phyloP scores from a whole-genome alignment of 2,329 filamentous ascomycete species.

The Fusarium torulosum region DNA sequence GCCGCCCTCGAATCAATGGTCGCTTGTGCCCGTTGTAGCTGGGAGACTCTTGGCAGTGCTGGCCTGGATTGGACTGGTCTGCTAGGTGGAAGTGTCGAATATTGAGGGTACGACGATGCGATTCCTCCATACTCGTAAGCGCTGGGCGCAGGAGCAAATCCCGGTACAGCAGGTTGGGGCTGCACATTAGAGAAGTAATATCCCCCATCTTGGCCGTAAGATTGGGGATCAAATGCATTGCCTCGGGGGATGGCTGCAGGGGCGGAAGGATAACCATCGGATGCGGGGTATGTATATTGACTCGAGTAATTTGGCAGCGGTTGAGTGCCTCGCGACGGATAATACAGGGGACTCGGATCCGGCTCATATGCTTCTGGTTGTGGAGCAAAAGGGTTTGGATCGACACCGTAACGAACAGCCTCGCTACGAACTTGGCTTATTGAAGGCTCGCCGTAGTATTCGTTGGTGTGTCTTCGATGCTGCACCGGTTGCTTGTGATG shows the following conservation, averaged over 20 bases:
- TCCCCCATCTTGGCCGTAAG: not conserved
- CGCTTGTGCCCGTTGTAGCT: not conserved
- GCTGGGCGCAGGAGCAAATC: not conserved
- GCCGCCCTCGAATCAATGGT: not conserved
- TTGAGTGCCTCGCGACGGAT: not conserved
- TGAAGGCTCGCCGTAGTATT: not conserved
- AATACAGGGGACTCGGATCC: not conserved
- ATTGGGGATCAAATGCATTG: not conserved
- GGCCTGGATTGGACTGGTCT: not conserved
- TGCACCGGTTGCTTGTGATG: not conserved
- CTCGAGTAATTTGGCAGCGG: not conserved
- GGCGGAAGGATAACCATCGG: not conserved
- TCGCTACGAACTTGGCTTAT: not conserved
- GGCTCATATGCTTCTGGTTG: not conserved
- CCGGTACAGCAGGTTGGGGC: not conserved
- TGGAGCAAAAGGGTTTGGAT: not conserved
- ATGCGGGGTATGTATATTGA: not conserved
- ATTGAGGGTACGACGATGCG: not conserved
- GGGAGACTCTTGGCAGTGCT: not conserved
- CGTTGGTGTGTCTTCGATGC: not conserved
- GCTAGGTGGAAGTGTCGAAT: not conserved
- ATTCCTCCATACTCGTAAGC: not conserved
- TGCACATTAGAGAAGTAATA: not conserved
- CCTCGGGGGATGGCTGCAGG: not conserved
- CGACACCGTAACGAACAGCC: not conserved